A percentile compares a stretch with the other conserved stretches of the same genome.
Evolutionary conservation across 1,139 yeast species (phyloP).

Genomic region (Pichia sp.): DNA sequence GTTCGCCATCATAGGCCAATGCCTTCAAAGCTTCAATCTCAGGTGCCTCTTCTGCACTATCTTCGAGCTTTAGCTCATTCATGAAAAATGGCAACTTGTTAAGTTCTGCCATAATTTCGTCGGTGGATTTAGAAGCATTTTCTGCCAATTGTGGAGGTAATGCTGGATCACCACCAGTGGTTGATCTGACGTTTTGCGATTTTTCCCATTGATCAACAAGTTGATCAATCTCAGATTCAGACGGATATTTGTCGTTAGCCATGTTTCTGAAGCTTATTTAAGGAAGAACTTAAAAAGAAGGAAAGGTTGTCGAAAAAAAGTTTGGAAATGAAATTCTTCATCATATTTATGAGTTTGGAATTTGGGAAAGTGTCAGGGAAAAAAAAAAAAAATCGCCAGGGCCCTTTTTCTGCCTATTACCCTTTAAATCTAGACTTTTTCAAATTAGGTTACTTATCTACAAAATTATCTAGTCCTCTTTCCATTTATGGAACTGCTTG

Average conservation of each 20-base stretch:
- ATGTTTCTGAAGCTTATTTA: no score
- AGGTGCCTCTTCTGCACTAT: slow-evolving; percentile 67
- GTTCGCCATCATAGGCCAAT: slow-evolving; percentile 92
- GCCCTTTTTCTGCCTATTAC: no score
- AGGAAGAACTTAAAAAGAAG: no score
- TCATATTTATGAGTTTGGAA: no score
- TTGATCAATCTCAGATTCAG: slow-evolving; percentile 13
- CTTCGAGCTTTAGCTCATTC: slow-evolving; percentile 77
- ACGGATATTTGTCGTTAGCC: no score
- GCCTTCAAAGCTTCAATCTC: slow-evolving; percentile 85
- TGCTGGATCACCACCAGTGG: slow-evolving; percentile 63
- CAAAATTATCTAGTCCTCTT: slow-evolving; percentile 34
- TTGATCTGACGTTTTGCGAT: slow-evolving; percentile 11
- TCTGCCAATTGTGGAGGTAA: slow-evolving; percentile 79
- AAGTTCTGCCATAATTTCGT: slow-evolving; percentile 71
- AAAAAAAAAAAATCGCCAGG: no score
- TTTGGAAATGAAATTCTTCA: no score
- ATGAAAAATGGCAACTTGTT: slow-evolving; percentile 89
- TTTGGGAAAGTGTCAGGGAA: no score
- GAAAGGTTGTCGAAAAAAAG: neutral
- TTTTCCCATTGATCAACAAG: slow-evolving; percentile 43
- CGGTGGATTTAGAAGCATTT: slow-evolving; percentile 58
- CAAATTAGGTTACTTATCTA: neutral
- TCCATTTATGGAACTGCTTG: slow-evolving; percentile 79
- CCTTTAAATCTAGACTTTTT: no score